Percentiles rank a stretch among this genome's conserved stretches.
These are phyloP conservation scores for Saccharomycopsis olivae DNA, from an alignment of 805 yeast species.

Conservation along the genomic window DNA sequence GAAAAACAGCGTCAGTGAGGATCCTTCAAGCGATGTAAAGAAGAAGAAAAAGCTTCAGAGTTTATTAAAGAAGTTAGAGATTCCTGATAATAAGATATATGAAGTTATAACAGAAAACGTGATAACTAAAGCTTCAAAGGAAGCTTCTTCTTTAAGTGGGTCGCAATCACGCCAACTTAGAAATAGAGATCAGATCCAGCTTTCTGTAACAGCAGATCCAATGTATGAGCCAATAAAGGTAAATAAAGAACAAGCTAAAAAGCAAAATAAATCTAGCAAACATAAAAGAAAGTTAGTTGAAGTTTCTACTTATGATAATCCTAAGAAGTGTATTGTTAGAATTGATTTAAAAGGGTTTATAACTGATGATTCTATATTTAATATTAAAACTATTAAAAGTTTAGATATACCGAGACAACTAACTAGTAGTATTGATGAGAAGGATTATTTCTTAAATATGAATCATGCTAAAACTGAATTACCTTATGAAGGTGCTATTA, in stretches of 20 bases:
- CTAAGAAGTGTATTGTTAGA: constrained; percentile 3
- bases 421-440: background rate
- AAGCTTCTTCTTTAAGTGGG: constrained; percentile 17
- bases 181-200: constrained; percentile 11
- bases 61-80: constrained; percentile 25
- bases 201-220: constrained; percentile 2
- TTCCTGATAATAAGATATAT: constrained; percentile 31
- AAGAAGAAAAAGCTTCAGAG: constrained; percentile 12
- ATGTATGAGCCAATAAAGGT: background rate
- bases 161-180: constrained; percentile 19
- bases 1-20: too few relatives aligned
- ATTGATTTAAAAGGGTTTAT: constrained; percentile 10
- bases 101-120: constrained; percentile 27
- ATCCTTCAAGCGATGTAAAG: too few relatives aligned
- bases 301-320: background rate
- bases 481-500: constrained; percentile 59
- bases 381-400: background rate
- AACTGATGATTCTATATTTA: constrained; percentile 8
- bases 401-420: background rate
- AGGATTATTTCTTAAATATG: background rate
- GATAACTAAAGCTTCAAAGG: constrained; percentile 19
- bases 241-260: background rate
- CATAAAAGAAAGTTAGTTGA: background rate
- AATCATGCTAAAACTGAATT: constrained; percentile 27
- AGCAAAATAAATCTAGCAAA: too few relatives aligned